Conservation (phyloP, 2,329 filamentous ascomycete species). For the Colletotrichum falcatum region DNA sequence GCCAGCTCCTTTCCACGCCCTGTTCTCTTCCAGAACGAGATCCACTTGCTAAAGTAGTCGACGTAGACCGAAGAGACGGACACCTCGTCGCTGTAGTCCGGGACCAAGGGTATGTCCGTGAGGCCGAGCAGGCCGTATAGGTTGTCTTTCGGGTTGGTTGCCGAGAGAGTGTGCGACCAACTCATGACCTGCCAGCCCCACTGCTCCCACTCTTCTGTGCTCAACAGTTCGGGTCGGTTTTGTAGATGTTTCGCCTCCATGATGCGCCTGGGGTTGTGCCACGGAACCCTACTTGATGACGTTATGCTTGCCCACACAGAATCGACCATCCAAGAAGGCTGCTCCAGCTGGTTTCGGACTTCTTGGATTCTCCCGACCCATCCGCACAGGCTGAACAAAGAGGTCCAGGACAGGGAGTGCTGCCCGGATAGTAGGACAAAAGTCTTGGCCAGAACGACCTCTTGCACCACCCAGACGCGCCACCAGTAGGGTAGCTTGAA, state of each 20-base stretch:
- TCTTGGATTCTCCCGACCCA: no score
- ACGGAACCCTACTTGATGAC: neutral
- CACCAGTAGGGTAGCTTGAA: no score
- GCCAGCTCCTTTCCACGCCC: neutral
- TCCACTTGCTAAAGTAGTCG: neutral
- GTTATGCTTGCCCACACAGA: neutral
- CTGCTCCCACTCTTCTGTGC: neutral
- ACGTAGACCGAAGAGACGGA: neutral
- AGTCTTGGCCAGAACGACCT: no score
- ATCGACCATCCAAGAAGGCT: no score
- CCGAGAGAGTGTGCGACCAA: neutral
- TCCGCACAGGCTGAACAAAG: no score
- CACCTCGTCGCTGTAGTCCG: neutral
- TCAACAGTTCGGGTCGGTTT: neutral
- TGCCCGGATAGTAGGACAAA: no score
- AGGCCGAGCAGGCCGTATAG: neutral
- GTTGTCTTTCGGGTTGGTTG: neutral
- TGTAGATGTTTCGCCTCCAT: slow-evolving; percentile 4
- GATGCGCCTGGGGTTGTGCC: neutral
- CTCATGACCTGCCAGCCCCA: neutral
- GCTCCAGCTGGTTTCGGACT: no score
- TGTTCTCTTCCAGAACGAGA: neutral
- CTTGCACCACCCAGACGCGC: no score
- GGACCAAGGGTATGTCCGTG: neutral
- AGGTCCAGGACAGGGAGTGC: no score